Evolutionary conservation across 805 yeast genomes (phyloP), one percentile per base, ranked within the genome.

Genomic region (Suhomyces faveliae): DNA sequence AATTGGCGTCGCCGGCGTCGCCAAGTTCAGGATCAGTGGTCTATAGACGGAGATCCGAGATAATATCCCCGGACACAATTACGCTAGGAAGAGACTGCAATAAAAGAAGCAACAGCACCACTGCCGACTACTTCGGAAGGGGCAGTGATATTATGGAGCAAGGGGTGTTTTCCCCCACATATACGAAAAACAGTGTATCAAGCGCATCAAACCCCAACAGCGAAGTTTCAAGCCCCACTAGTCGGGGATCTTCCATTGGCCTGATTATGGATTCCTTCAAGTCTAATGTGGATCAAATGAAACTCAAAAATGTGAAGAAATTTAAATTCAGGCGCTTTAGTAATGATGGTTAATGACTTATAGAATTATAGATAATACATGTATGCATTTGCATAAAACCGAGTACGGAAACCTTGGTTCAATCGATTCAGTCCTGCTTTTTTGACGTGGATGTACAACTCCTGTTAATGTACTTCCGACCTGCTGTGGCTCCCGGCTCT

Each of bases 161-260:
- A 1, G 30, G 9, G 13, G 40, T 17, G 2, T 10, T 33, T 20
- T 4, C 21, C n/a, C 40, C 45, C 13, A 37, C 46, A 17, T 39
- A 30, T 35, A 46, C 41, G 39, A 33, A 50, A 8, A 48, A 47
- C 45, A 50, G 53, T 35, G 24, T 42, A 9, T 27, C 42, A n/a
- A 44, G 43, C 30, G 17, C 25, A 20, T 45, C 47, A 22, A 44
- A 42, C 42, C 35, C 50, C n/a, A 22, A 43, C 30, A 25, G 17
- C 44, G 22, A 20, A 20, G 15, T 30, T 22, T 41, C 47, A 25
- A 44, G 40, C 37, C 42, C 51, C 23, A 47, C 40, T 17, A 50
- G 52, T 42, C 56, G 71, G n/a, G 68, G 70, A n/a, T 58, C 62
- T 22, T 64, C 70, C 3, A 52, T 67, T 9, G 69, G 71, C 5